These are phyloP conservation scores for Daldinia loculata DNA, from an alignment of 495 filamentous ascomycete genomes.

Conservation along the genomic window DNA sequence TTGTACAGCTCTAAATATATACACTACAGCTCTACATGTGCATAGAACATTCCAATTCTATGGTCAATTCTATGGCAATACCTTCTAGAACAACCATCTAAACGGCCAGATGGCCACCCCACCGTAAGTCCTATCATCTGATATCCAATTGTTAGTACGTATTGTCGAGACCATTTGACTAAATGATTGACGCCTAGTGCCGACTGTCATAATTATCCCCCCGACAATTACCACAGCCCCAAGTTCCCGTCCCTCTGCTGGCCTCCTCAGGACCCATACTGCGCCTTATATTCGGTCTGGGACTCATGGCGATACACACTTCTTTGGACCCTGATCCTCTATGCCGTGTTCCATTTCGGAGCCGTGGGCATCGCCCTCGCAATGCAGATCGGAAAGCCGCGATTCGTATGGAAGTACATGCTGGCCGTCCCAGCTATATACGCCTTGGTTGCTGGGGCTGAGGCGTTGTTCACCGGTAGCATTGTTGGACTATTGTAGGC, in stretches of 20 bases:
- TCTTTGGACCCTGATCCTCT: conserved; percentile 83
- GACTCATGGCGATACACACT: conserved; percentile 95
- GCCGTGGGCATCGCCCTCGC: conserved; percentile 76
- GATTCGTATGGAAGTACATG: conserved; percentile 73
- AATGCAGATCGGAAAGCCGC: conserved; percentile 68
- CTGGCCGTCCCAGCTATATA: conserved; percentile 82
- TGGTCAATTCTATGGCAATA: background rate
- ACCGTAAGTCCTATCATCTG: conserved; percentile 19
- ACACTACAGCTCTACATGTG: background rate
- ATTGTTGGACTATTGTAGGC: conserved; percentile 89
- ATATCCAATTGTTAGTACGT: background rate
- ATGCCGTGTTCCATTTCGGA: conserved; percentile 70
- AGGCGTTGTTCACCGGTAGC: conserved; percentile 87
- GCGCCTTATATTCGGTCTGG: conserved; percentile 76
- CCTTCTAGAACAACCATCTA: background rate
- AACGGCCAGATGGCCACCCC: conserved; percentile 38
- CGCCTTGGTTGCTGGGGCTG: conserved; percentile 74
- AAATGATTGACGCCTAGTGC: conserved; percentile 37
- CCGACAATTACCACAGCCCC: conserved; percentile 74
- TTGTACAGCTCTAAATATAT: background rate
- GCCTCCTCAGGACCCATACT: conserved; percentile 57
- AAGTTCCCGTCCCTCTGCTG: conserved; percentile 79
- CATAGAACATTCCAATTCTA: background rate
- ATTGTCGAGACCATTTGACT: background rate
- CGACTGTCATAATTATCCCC: conserved; percentile 57